Evolutionary conservation across 2,329 filamentous ascomycete genomes (phyloP).

Genomic region (Capronia epimyces): DNA sequence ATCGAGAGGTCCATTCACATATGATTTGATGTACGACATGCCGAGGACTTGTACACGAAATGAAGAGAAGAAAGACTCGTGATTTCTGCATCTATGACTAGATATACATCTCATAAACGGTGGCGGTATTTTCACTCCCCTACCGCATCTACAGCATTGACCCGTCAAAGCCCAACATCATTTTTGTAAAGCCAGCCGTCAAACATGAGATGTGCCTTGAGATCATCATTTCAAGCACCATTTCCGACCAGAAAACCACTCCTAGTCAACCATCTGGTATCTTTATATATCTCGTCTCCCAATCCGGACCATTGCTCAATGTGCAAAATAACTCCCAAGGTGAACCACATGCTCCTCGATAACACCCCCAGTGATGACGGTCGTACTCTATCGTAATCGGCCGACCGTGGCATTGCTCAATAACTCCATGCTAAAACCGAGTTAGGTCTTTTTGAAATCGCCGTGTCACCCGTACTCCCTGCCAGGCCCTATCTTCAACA

Average conservation of each 20-base stretch:
- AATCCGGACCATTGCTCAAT: slow-evolving; percentile 10
- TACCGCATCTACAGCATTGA: slow-evolving; percentile 10
- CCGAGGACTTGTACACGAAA: background rate
- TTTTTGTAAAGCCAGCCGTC: slow-evolving; percentile 22
- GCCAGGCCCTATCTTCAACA: slow-evolving; percentile 20
- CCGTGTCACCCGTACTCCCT: slow-evolving; percentile 28
- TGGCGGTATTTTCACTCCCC: slow-evolving; percentile 17
- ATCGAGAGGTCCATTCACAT: no score
- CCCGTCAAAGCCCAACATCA: slow-evolving; percentile 13
- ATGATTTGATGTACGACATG: background rate
- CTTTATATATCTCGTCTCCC: slow-evolving; percentile 18
- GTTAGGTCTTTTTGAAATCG: slow-evolving; percentile 21
- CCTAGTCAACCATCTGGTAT: slow-evolving; percentile 21
- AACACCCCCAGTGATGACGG: slow-evolving; percentile 18
- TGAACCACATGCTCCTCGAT: slow-evolving; percentile 9
- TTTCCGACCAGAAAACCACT: slow-evolving; percentile 15
- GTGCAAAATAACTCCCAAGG: slow-evolving; percentile 16
- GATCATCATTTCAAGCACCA: slow-evolving; percentile 17
- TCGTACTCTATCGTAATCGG: slow-evolving; percentile 26
- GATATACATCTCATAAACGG: slow-evolving; percentile 25
- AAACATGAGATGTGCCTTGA: slow-evolving; percentile 22
- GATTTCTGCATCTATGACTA: slow-evolving; percentile 23
- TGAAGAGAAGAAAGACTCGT: slow-evolving; percentile 10
- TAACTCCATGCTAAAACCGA: slow-evolving; percentile 28
- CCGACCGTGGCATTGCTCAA: slow-evolving; percentile 20